phyloP scores from a whole-genome alignment of 2,329 filamentous ascomycete genomes.

The Sarocladium strictum region DNA sequence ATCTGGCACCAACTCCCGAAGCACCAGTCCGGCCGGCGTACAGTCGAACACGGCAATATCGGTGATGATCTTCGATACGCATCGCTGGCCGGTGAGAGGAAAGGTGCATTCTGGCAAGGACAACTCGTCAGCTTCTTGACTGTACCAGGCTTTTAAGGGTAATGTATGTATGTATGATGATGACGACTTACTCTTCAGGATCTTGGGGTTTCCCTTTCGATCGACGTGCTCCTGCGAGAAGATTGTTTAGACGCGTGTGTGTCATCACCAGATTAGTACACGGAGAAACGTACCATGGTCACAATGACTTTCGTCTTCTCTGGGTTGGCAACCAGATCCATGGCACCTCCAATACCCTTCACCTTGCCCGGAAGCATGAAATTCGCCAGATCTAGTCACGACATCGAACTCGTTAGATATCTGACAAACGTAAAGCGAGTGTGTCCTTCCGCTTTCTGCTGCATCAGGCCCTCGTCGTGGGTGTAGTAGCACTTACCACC shows the following conservation, averaged over 20 bases:
- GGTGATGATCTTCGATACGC: constrained; percentile 87
- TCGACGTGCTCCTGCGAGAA: constrained; percentile 68
- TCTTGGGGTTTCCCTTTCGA: constrained; percentile 92
- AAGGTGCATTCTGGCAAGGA: constrained; percentile 70
- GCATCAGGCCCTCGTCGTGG: no score
- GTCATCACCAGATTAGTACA: not conserved
- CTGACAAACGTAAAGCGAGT: no score
- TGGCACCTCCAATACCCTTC: constrained; percentile 87
- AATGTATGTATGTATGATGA: no score
- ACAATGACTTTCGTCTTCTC: constrained; percentile 86
- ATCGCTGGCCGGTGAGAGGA: constrained; percentile 79
- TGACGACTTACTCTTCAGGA: constrained; percentile 61
- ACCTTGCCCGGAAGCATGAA: constrained; percentile 91
- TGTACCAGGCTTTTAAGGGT: no score
- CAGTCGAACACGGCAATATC: constrained; percentile 23
- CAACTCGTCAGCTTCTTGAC: no score
- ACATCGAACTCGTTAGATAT: no score
- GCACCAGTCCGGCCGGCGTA: constrained; percentile 70
- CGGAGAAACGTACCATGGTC: constrained; percentile 54
- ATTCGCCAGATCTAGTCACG: constrained; percentile 63
- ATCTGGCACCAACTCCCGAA: constrained; percentile 81
- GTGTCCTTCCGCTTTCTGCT: no score
- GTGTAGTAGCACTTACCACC: constrained; percentile 25
- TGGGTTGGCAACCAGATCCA: constrained; percentile 89
- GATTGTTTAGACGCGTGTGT: not conserved